A percentile compares a stretch with the other conserved stretches of the same genome.
Conservation (phyloP, 495 filamentous ascomycete species). For the Penicillium argentinense region DNA sequence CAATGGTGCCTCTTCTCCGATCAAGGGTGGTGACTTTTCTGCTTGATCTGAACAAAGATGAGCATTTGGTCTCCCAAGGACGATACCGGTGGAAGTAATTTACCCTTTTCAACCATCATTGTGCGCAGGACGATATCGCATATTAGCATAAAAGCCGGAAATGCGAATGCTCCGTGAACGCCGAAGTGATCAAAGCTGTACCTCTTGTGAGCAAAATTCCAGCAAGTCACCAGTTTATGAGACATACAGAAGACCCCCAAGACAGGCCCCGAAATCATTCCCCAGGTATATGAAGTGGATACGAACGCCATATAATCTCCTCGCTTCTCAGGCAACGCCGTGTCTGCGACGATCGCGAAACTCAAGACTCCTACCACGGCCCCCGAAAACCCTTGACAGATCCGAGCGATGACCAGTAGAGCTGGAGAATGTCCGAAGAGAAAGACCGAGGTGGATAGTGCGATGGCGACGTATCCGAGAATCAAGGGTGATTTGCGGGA, state of each 20-base stretch:
- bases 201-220: not conserved
- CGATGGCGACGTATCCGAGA: conserved; percentile 4
- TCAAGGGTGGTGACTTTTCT: too few species aligned
- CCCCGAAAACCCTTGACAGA: conserved; percentile 7
- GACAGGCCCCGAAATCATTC: conserved; percentile 7
- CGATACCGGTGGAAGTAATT: not conserved
- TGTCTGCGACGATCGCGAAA: conserved; percentile 9
- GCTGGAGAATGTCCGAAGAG: not conserved
- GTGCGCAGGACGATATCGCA: conserved; percentile 7
- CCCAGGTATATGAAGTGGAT: conserved; percentile 9
- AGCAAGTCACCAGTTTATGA: too few species aligned
- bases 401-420: not conserved
- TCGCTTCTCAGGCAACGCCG: conserved; percentile 1
- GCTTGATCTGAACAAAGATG: too few species aligned
- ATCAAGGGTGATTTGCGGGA: conserved; percentile 3
- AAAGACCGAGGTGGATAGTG: conserved; percentile 1
- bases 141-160: conserved; percentile 1
- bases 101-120: conserved; percentile 1
- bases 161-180: conserved; percentile 1
- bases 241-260: conserved; percentile 3
- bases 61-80: too few species aligned
- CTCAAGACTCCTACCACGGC: conserved; percentile 11
- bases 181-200: conserved; percentile 9
- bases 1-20: conserved; percentile 1
- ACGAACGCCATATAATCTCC: conserved; percentile 9